Evolutionary conservation across 108 stramenopile species (phyloP), one percentile per base, ranked within the genome.

Genomic region (Skeletonema costatum): DNA sequence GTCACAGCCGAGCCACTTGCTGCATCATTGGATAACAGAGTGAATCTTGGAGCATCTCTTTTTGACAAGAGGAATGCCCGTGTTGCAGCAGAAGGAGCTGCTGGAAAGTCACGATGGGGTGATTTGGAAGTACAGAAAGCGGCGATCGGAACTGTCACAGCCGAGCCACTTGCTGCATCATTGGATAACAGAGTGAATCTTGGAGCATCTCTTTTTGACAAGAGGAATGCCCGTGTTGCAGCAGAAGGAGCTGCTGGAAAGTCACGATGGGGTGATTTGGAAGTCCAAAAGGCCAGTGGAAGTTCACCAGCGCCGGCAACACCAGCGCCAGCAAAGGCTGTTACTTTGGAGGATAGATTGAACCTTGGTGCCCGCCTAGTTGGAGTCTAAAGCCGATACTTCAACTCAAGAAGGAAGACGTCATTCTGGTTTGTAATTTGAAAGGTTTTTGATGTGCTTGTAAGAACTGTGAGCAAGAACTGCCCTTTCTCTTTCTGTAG

Each of bases 231-330:
- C 31, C 85, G 81, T 14, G 85, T 92, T 16, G 50, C 76, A 5
- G 88, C 86, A 2, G 87, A 86, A 19, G 93, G 88, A 12, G 62
- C 67, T 61, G 89, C 88, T 39, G 93, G 93, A 33, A 90, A 89
- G 64, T 89, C 90, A 14, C 89, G 93, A 25, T 93, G 93, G 93
- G 93, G 93, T 13, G 76, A 75, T 74, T 76, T 61, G 78, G 93
- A 93, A 64, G 66, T 86, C 3, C 58, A 85, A 7, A 60, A 46
- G 58, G 64, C 10, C 58, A 59, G 25, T 31, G 74, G 68, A 7
- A 80, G 61, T 32, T 33, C 50, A 31, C 42, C 48, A 66, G 59
- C 14, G 9, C 38, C 33, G 12, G 65, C 32, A 30, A 30, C 64
- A 65, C 62, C 70, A 66, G 32, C 70, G 30, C 14, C 70, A 31